A percentile compares a stretch with the other conserved stretches of the same genome.
phyloP scores from a whole-genome alignment of 1,284 basidiomycete genomes.

The Grifola frondosa region DNA sequence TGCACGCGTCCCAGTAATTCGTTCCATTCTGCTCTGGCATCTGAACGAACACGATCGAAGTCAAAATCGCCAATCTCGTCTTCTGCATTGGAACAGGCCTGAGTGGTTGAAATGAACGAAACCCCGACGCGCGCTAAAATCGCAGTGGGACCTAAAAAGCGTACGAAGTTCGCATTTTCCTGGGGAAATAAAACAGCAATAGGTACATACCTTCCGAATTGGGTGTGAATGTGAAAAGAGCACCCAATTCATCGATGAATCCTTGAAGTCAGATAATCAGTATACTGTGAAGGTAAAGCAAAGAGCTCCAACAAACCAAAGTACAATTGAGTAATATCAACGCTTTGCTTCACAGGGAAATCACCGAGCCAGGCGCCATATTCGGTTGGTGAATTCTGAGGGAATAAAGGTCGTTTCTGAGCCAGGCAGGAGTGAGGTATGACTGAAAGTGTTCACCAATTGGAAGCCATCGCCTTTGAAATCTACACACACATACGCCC shows the following conservation, averaged over 20 bases:
- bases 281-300: too few relatives aligned
- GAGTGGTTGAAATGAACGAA: conserved; percentile 57
- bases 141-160: conserved; percentile 31
- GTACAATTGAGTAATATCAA: conserved; percentile 48
- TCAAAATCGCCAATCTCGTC: conserved; percentile 60
- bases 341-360: conserved; percentile 46
- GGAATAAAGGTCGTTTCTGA: too few relatives aligned
- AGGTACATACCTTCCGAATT: conserved; percentile 28
- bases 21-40: conserved; percentile 52
- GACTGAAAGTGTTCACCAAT: too few relatives aligned
- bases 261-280: too few relatives aligned
- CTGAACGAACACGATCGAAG: conserved; percentile 46
- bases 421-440: conserved; percentile 31
- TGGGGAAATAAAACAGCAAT: not conserved
- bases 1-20: conserved; percentile 54
- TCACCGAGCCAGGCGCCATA: conserved; percentile 56
- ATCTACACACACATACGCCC: conserved; percentile 59
- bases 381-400: conserved; percentile 39
- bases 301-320: conserved; percentile 34
- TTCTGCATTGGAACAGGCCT: conserved; percentile 61
- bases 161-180: not conserved
- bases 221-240: conserved; percentile 49
- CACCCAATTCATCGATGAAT: conserved; percentile 40
- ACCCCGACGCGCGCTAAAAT: conserved; percentile 58
- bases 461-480: conserved; percentile 56